phyloP scores from a whole-genome alignment of 2,329 filamentous ascomycete species.

The Cordyceps javanica region DNA sequence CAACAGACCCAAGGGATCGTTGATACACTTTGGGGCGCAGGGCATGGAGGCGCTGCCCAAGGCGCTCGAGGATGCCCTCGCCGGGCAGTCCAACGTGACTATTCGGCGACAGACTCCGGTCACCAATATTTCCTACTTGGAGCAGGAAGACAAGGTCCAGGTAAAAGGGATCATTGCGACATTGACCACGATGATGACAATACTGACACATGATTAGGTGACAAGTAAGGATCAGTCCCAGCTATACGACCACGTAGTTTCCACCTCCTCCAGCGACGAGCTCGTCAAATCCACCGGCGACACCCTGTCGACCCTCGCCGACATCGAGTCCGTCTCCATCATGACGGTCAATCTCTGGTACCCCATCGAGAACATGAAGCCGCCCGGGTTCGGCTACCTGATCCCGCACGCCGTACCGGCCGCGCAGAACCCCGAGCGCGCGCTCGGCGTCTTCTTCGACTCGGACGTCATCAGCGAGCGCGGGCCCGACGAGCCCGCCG shows the following conservation, averaged over 20 bases:
- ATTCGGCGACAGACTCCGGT: slow-evolving; percentile 48
- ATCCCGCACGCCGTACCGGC: slow-evolving; percentile 68
- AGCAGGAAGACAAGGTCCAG: slow-evolving; percentile 31
- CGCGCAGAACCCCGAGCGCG: slow-evolving; percentile 72
- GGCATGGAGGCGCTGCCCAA: slow-evolving; percentile 60
- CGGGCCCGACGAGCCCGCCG: slow-evolving; percentile 49
- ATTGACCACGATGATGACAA: neutral
- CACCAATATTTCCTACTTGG: slow-evolving; percentile 36
- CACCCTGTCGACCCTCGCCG: slow-evolving; percentile 41
- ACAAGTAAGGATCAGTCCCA: slow-evolving; percentile 13
- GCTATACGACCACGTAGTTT: slow-evolving; percentile 54
- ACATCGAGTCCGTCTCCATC: slow-evolving; percentile 66
- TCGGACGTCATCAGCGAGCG: slow-evolving; percentile 46
- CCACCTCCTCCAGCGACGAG: slow-evolving; percentile 50
- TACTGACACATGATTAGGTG: neutral
- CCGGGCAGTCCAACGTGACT: slow-evolving; percentile 50
- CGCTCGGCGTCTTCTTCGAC: slow-evolving; percentile 90
- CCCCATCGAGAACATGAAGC: slow-evolving; percentile 53
- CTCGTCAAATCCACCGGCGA: slow-evolving; percentile 33
- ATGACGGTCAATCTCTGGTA: slow-evolving; percentile 93
- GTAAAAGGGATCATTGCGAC: slow-evolving; percentile 28
- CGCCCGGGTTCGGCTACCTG: slow-evolving; percentile 82
- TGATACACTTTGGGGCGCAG: slow-evolving; percentile 33
- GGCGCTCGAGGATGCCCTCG: slow-evolving; percentile 46
- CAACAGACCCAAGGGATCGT: slow-evolving; percentile 23